Evolutionary conservation across 2,329 filamentous ascomycete species (phyloP).

Genomic region (Fusarium concolor): DNA sequence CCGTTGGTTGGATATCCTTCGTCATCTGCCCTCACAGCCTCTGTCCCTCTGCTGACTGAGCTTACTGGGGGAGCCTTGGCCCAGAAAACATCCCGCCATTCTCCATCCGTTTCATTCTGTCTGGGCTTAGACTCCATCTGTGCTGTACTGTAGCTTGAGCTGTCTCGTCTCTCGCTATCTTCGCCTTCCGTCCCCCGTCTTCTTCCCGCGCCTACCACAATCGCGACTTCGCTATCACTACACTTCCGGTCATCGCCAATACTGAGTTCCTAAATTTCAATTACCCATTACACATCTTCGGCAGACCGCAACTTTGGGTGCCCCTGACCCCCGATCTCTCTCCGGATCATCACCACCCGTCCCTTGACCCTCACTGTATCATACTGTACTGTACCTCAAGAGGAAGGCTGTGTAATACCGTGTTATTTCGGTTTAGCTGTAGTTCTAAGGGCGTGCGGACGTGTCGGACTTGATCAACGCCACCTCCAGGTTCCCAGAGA

Average conservation of each 20-base stretch:
- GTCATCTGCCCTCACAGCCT: conserved; percentile 25
- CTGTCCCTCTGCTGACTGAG: conserved; percentile 26
- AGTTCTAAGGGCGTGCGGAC: conserved; percentile 30
- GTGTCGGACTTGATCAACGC: conserved; percentile 31
- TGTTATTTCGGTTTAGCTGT: conserved; percentile 9
- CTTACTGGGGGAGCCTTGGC: conserved; percentile 3
- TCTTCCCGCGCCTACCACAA: neutral
- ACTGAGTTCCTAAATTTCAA: neutral
- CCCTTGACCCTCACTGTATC: neutral
- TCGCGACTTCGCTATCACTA: conserved; percentile 10
- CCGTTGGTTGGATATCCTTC: conserved; percentile 18
- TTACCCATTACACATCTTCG: neutral
- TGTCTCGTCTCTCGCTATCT: neutral
- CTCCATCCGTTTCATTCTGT: neutral
- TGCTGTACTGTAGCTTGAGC: conserved; percentile 1
- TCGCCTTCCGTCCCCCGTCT: conserved; percentile 9
- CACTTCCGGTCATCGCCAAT: neutral
- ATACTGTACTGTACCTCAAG: conserved; percentile 9
- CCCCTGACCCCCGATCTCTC: neutral
- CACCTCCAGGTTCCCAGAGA: conserved; percentile 21
- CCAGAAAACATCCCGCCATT: conserved; percentile 9
- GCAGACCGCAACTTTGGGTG: conserved; percentile 12
- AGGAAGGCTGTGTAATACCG: conserved; percentile 19
- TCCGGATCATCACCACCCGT: neutral
- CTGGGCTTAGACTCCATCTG: neutral